Evolutionary conservation across 192 early-diverging fungal species (phyloP), one percentile per base, ranked within the genome.

Genomic region (Linnemannia hyalina): DNA sequence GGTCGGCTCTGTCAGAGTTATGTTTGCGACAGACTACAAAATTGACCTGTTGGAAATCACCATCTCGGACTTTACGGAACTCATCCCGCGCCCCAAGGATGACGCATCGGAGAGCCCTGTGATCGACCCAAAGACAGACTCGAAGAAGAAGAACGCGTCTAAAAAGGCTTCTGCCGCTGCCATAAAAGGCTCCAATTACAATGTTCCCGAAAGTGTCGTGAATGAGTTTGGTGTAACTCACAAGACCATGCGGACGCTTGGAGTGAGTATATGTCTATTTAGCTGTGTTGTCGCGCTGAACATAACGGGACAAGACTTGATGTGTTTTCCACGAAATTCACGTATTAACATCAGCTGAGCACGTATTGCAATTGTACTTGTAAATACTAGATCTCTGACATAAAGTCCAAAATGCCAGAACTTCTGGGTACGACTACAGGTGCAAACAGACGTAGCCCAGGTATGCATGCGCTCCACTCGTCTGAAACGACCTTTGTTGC

Each of bases 201-300:
- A 4, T 26, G 16, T 72, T 52, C 70, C 72, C 2, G 79, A 80
- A 6, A 46, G 46, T n/a, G 63, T 52, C 4, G 65, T 80, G 16
- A 80, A 80, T 47, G 79, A 80, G 52, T 80, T 69, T 68, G 79
- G 79, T 0, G 65, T 80, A 1, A 54, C 79, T 46, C 68, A n/a
- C 42, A 69, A 68, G 4, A 54, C 47, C 29, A 80, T 80, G 79
- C n/a, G 29, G 46, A 52, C 42, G 13, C 47, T 80, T 26, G 72
- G 46, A 36, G 79, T 80, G 73, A 52, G n/a, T 32, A 15, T 36
- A 5, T 23, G 9, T 42, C 22, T 8, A 3, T 11, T 32, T 5
- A n/a, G 63, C 26, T 32, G 3, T n/a, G 15, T 65, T 32, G 20
- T 38, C 44, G 47, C 18, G 6, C 10, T 55, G 32, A 75, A 47